These are phyloP conservation scores for Pisolithus albus DNA, from an alignment of 768 basidiomycete species.

Conservation along the genomic window DNA sequence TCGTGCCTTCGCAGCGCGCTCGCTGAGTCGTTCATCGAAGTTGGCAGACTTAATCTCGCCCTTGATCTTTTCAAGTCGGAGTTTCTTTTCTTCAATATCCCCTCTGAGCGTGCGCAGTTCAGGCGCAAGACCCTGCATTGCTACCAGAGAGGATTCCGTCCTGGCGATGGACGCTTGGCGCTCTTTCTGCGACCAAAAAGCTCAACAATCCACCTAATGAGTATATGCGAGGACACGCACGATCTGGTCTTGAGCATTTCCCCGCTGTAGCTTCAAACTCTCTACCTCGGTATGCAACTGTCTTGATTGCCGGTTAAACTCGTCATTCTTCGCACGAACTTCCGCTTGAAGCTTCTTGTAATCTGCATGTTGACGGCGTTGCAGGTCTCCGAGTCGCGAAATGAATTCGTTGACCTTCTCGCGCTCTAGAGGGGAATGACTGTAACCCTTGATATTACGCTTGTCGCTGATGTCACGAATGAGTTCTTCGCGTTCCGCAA, in stretches of 20 bases:
- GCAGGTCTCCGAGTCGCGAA: slow-evolving; percentile 54
- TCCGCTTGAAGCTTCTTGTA: slow-evolving; percentile 67
- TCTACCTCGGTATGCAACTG: slow-evolving; percentile 51
- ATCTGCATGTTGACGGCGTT: slow-evolving; percentile 54
- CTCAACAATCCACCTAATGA: background rate
- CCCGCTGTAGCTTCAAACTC: slow-evolving; percentile 46
- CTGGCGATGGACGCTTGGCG: slow-evolving; percentile 44
- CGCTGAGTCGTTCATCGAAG: slow-evolving; percentile 56
- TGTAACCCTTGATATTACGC: slow-evolving; percentile 69
- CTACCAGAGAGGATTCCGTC: slow-evolving; percentile 52
- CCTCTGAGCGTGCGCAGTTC: slow-evolving; percentile 47
- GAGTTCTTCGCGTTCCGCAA: slow-evolving; percentile 63
- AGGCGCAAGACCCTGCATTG: slow-evolving; percentile 44
- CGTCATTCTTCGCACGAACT: slow-evolving; percentile 48
- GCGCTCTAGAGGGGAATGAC: slow-evolving; percentile 59
- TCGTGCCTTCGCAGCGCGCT: slow-evolving; percentile 48
- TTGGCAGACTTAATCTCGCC: slow-evolving; percentile 51
- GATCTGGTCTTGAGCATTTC: slow-evolving; percentile 48
- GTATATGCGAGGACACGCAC: slow-evolving; percentile 31
- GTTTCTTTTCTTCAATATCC: slow-evolving; percentile 67
- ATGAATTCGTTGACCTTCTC: slow-evolving; percentile 71
- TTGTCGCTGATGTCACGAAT: slow-evolving; percentile 65
- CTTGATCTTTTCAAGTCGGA: slow-evolving; percentile 53
- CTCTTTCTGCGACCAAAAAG: slow-evolving; percentile 33
- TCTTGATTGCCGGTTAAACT: slow-evolving; percentile 54